phyloP scores from a whole-genome alignment of 106 monocot genomes.

The Acorus calamus region DNA sequence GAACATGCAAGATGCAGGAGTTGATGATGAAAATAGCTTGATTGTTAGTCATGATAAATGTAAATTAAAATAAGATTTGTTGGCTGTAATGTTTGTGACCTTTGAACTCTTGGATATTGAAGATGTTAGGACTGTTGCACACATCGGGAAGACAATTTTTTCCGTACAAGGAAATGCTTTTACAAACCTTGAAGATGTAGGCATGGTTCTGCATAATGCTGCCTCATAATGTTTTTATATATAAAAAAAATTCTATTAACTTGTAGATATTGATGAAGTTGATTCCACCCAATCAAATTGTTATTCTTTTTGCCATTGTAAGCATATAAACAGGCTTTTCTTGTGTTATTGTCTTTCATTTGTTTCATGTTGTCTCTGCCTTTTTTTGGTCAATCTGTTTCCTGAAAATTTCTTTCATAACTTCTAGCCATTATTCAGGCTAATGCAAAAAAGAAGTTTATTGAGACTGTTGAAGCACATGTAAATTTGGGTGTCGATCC shows the following conservation, averaged over 20 bases:
- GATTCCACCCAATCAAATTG: neutral
- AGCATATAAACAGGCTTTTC: neutral
- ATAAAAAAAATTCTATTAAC: neutral
- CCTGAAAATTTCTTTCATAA: constrained; percentile 10
- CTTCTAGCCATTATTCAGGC: neutral
- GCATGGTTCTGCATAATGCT: too few species aligned
- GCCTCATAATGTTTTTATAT: neutral
- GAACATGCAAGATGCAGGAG: too few species aligned
- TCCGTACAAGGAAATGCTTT: too few species aligned
- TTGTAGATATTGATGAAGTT: neutral
- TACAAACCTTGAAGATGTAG: too few species aligned
- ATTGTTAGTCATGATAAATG: too few species aligned
- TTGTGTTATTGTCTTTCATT: neutral
- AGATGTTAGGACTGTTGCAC: neutral
- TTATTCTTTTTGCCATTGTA: too few species aligned
- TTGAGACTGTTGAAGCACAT: neutral
- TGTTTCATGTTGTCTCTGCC: neutral
- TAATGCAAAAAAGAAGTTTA: neutral
- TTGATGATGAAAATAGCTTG: too few species aligned
- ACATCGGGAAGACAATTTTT: too few species aligned
- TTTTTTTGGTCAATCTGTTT: neutral
- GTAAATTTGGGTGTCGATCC: neutral
- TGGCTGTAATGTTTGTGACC: neutral
- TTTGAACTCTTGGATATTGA: neutral
- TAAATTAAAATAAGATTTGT: neutral